Percentiles rank a stretch among this genome's conserved stretches.
These are phyloP conservation scores for Isoetes taiwanensis DNA, from an alignment of 75 land plant genomes.

Conservation along the genomic window DNA sequence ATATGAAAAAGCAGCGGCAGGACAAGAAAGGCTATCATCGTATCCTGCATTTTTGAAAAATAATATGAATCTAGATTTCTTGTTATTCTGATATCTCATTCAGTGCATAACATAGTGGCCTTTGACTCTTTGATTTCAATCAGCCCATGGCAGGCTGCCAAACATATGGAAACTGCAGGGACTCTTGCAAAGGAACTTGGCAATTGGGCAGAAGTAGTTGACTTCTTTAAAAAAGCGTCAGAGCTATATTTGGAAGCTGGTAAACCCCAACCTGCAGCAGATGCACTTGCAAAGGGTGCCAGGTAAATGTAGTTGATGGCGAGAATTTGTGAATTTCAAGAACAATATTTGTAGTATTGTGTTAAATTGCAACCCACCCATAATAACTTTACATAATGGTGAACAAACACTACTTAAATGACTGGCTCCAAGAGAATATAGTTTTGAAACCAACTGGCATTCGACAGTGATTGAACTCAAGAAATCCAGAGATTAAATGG, in stretches of 20 bases:
- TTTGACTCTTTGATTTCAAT: too few relatives aligned
- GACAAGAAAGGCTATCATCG: conserved; percentile 92
- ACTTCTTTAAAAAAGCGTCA: conserved; percentile 54
- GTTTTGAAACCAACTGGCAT: too few relatives aligned
- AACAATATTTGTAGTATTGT: too few relatives aligned
- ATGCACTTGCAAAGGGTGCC: conserved; percentile 89
- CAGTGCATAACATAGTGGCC: too few relatives aligned
- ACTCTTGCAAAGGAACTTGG: conserved; percentile 70
- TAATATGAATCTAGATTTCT: neutral
- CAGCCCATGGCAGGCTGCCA: conserved; percentile 97
- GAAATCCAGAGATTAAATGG: too few relatives aligned
- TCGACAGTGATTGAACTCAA: too few relatives aligned
- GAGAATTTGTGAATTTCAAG: too few relatives aligned
- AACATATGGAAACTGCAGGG: conserved; percentile 89
- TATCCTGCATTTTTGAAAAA: conserved; percentile 38
- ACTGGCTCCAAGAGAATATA: too few relatives aligned
- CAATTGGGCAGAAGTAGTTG: conserved; percentile 56
- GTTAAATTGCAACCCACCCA: too few relatives aligned
- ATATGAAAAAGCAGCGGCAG: conserved; percentile 80
- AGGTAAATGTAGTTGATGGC: too few relatives aligned
- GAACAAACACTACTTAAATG: too few relatives aligned
- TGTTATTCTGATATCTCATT: neutral
- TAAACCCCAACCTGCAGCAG: conserved; percentile 81
- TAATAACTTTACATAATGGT: too few relatives aligned
- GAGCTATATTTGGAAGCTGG: conserved; percentile 72